These are phyloP conservation scores for Mortierella sp. DNA, from an alignment of 371 early-diverging fungal genomes.

Conservation along the genomic window DNA sequence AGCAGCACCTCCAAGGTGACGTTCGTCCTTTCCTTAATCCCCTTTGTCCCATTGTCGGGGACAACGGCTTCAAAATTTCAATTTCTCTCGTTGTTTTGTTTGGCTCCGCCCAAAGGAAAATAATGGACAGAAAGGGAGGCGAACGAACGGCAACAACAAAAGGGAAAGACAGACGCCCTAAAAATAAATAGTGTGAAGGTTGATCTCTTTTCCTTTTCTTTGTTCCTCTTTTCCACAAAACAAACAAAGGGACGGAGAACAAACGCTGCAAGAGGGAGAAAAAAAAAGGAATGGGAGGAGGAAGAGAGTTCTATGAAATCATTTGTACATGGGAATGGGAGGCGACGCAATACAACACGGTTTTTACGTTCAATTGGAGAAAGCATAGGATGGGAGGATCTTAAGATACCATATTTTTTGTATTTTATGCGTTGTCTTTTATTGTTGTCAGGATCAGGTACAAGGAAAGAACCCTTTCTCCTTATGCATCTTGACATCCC, in stretches of 20 bases:
- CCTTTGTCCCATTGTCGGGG: background rate
- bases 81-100: background rate
- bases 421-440: background rate
- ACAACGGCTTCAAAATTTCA: background rate
- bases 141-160: background rate
- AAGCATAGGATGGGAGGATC: background rate
- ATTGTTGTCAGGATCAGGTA: background rate
- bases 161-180: background rate
- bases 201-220: background rate
- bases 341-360: too few relatives aligned
- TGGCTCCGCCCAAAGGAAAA: conserved; percentile 8
- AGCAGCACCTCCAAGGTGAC: background rate
- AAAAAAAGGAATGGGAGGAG: background rate
- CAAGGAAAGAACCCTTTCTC: background rate
- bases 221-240: background rate
- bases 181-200: background rate
- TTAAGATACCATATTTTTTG: background rate
- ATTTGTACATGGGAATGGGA: too few relatives aligned
- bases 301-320: background rate
- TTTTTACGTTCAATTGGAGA: too few relatives aligned
- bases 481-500: too few relatives aligned
- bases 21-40: background rate
- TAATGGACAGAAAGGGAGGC: background rate
- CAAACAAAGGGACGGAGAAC: conserved; percentile 4
- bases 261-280: background rate